phyloP scores from a whole-genome alignment of 192 early-diverging fungal genomes.

The Umbelopsis isabellina region DNA sequence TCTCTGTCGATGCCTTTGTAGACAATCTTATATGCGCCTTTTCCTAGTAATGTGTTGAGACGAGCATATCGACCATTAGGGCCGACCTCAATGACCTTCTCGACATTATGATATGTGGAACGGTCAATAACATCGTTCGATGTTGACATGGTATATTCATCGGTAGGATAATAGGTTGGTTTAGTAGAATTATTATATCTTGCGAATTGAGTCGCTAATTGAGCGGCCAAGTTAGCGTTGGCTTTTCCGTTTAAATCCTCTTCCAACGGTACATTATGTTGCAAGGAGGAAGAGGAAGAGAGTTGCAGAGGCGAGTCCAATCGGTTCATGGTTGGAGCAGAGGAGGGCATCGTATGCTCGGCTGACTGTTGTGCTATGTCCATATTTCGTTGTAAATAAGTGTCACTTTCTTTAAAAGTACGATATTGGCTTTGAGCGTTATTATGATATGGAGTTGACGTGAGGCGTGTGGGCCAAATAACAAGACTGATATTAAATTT shows the following conservation, averaged over 20 bases:
- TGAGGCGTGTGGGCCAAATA: no score
- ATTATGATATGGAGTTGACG: no score
- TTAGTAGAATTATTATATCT: neutral
- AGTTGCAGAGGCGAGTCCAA: no score
- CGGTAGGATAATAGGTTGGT: neutral
- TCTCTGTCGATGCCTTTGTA: conserved; percentile 87
- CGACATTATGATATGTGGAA: conserved; percentile 52
- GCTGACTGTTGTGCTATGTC: conserved; percentile 12
- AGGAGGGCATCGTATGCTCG: neutral
- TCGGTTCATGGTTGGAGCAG: neutral
- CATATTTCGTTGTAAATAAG: neutral
- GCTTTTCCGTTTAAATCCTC: neutral
- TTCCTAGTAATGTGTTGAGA: conserved; percentile 68
- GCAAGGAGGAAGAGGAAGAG: neutral
- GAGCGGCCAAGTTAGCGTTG: neutral
- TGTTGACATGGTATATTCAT: conserved; percentile 15
- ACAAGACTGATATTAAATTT: no score
- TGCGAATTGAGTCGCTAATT: conserved; percentile 8
- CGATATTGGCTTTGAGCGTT: no score
- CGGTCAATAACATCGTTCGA: conserved; percentile 54
- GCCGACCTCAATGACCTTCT: conserved; percentile 57
- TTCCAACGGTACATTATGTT: neutral
- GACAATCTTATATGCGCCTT: conserved; percentile 88
- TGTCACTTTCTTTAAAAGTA: neutral
- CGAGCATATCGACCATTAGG: conserved; percentile 59